Conservation (phyloP, 805 yeast genomes). For the Kregervanrija delftensis region DNA sequence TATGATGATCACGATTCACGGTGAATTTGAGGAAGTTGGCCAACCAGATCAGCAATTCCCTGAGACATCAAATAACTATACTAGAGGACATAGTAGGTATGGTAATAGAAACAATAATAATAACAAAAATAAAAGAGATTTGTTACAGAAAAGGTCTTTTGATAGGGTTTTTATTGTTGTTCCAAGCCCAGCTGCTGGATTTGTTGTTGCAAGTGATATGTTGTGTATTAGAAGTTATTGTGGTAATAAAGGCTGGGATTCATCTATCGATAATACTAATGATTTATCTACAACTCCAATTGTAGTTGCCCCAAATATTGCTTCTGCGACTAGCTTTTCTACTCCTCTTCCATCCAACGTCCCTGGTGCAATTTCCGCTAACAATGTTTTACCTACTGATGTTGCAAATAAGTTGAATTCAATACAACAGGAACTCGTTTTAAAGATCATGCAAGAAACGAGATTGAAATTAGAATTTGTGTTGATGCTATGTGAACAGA, state of each 20-base stretch:
- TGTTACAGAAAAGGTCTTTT: slow-evolving; percentile 62
- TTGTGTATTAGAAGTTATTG: slow-evolving; percentile 59
- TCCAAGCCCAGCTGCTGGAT: slow-evolving; percentile 57
- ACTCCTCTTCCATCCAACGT: slow-evolving; percentile 1
- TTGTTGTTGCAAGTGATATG: slow-evolving; percentile 84
- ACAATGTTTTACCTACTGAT: slow-evolving; percentile 40
- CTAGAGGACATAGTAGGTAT: slow-evolving; percentile 6
- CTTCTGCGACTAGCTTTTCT: slow-evolving; percentile 10
- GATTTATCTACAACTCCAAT: slow-evolving; percentile 7
- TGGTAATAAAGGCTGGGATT: slow-evolving; percentile 50
- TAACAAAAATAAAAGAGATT: slow-evolving; percentile 13
- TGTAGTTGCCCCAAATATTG: neutral
- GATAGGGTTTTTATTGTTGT: slow-evolving; percentile 80
- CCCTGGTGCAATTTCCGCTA: slow-evolving; percentile 13
- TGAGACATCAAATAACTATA: slow-evolving; percentile 2
- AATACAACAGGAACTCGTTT: slow-evolving; percentile 56
- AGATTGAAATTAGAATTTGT: slow-evolving; percentile 74
- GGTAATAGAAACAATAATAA: slow-evolving; percentile 19
- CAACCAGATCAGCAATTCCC: slow-evolving; percentile 17
- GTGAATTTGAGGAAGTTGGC: slow-evolving; percentile 67
- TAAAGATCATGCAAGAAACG: slow-evolving; percentile 64
- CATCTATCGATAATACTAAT: neutral
- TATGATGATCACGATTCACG: slow-evolving; percentile 74
- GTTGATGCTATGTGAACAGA: slow-evolving; percentile 77
- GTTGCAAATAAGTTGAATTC: slow-evolving; percentile 43